These are phyloP conservation scores for Viridothelium virens DNA, from an alignment of 495 filamentous ascomycete genomes.

Conservation along the genomic window DNA sequence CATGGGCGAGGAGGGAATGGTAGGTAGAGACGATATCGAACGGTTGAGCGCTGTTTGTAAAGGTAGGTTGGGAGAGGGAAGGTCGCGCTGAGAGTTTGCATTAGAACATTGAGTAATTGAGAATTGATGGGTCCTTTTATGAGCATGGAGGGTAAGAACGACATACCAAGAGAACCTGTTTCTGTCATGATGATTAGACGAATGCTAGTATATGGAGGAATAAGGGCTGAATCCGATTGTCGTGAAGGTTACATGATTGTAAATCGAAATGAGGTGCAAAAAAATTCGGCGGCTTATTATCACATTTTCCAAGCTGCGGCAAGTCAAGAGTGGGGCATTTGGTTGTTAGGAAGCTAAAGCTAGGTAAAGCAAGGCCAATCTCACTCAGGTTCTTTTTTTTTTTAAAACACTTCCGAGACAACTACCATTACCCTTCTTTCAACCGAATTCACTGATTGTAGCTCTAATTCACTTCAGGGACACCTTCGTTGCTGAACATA, in stretches of 20 bases:
- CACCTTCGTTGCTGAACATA: no score
- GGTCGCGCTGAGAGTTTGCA: neutral
- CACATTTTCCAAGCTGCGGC: no score
- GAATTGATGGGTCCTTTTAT: neutral
- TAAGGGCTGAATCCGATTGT: neutral
- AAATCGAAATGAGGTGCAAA: neutral
- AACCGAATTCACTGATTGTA: no score
- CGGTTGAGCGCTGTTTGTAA: neutral
- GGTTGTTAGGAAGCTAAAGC: no score
- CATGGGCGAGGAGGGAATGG: conserved; percentile 50
- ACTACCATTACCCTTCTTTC: no score
- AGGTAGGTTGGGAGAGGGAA: neutral
- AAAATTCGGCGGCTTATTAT: neutral
- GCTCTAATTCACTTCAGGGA: no score
- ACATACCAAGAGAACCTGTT: neutral
- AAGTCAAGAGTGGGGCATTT: no score
- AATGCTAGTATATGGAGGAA: no score
- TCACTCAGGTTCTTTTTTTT: no score
- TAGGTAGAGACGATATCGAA: conserved; percentile 51
- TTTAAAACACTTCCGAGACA: no score
- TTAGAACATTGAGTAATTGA: neutral
- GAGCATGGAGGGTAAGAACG: neutral
- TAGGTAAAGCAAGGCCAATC: no score
- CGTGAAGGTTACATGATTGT: neutral
- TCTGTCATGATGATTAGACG: neutral